These are phyloP conservation scores for Setomelanomma holmii DNA, from an alignment of 2,329 filamentous ascomycete species.

Conservation along the genomic window DNA sequence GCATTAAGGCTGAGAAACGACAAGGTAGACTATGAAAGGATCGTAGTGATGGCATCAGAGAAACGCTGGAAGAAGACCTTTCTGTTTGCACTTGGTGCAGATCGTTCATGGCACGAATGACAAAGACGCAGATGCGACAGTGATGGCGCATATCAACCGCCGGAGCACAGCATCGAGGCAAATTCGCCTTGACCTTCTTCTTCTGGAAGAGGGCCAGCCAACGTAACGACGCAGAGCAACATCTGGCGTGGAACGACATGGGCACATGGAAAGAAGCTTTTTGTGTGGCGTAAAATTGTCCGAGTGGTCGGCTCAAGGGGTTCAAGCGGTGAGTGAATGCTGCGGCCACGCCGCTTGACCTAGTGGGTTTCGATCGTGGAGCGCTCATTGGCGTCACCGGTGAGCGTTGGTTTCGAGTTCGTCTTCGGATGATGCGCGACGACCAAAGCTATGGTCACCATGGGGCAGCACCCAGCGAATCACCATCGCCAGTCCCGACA, in stretches of 20 bases:
- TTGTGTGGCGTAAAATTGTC: constrained; percentile 23
- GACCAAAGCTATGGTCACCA: constrained; percentile 29
- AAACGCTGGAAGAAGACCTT: too few species aligned
- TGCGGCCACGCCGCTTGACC: constrained; percentile 18
- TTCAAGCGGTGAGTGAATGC: constrained; percentile 19
- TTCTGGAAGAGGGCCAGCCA: constrained; percentile 18
- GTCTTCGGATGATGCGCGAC: constrained; percentile 21
- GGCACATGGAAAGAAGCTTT: constrained; percentile 28
- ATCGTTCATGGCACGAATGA: too few species aligned
- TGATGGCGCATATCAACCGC: neutral
- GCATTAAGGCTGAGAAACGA: constrained; percentile 7
- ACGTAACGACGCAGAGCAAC: constrained; percentile 11
- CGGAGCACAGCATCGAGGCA: neutral
- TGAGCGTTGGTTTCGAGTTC: constrained; percentile 13
- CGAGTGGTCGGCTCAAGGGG: constrained; percentile 22
- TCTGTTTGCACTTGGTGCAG: too few species aligned
- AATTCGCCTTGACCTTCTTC: constrained; percentile 7
- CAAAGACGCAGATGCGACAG: neutral
- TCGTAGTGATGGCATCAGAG: too few species aligned
- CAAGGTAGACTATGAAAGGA: too few species aligned
- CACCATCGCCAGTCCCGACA: constrained; percentile 23
- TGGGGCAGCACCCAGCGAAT: constrained; percentile 23
- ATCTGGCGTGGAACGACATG: constrained; percentile 15
- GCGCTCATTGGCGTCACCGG: constrained; percentile 16
- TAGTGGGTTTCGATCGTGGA: constrained; percentile 15